Base-by-base conservation (phyloP, 73 alveolate species). In the Paramecium tetraurelia region DNA sequence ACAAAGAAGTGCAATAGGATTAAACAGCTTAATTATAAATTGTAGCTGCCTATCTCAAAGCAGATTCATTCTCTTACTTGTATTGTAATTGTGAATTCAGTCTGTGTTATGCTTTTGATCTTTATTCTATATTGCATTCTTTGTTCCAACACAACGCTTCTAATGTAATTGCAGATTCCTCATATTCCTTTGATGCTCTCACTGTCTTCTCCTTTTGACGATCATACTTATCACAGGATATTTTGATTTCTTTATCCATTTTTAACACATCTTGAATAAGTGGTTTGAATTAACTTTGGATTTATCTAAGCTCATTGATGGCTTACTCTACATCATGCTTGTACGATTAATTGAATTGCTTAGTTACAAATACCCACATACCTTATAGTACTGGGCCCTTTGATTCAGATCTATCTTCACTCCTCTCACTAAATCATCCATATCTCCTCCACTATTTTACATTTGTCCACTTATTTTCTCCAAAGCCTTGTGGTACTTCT, bases 381-480 rank as follows among this genome's bases (percentile, higher is more conserved):
- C 90, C 75, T 80, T 80, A 48, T 48, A 80, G 57, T 80, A 80
- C 20, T 46, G 33, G 38, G 90, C 46, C 46, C 90, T 80, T 22
- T 80, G 22, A 41, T 46, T 46, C n/a, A 80, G 31, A 46, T 80
- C 90, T 18, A 80, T 33, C 16, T 48, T 80, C 29, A 80, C 90
- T 14, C 90, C 90, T 44, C 29, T 80, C 16, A 80, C 90, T 18
- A 80, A 35, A 80, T 80, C 90, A 44, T 80, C 90, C 7, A 80
- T 80, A 10, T 80, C 90, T 24, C 90, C 90, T 22, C 90, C 90
- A 41, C 76, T 58, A 41, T 41, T 44, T 43, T 80, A 29, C 90
- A 80, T 80, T 31, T 33, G 20, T 24, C 46, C 46, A 80, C 76
- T 44, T 24, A 80, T 80, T 46, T 46, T 40, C 75, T 80, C 90